phyloP scores from a whole-genome alignment of 2,329 filamentous ascomycete genomes.

The Davidsoniella eucalypti region DNA sequence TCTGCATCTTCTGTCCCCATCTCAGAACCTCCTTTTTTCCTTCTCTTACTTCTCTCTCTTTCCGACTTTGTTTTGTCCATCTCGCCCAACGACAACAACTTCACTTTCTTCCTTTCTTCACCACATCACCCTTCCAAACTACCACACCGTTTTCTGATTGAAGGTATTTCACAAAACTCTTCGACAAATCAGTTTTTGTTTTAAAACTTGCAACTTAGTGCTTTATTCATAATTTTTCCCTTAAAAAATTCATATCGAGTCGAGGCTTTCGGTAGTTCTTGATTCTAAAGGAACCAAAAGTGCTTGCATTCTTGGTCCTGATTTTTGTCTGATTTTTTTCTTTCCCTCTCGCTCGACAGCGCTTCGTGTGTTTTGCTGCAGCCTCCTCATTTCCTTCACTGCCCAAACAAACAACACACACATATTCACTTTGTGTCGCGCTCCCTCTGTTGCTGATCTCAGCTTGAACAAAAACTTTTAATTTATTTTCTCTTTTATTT shows the following conservation, averaged over 20 bases:
- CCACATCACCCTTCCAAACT: not conserved
- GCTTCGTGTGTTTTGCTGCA: slow-evolving; percentile 9
- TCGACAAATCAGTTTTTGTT: too few relatives aligned
- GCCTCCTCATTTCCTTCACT: slow-evolving; percentile 4
- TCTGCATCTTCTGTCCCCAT: slow-evolving; percentile 10
- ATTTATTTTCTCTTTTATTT: slow-evolving; percentile 4
- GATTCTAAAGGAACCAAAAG: slow-evolving; percentile 3
- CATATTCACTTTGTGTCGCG: not conserved
- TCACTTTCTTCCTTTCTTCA: not conserved
- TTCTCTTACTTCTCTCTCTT: slow-evolving; percentile 1
- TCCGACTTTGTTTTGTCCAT: slow-evolving; percentile 6
- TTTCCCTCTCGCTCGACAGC: not conserved
- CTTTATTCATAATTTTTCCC: slow-evolving; percentile 4
- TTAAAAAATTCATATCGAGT: slow-evolving; percentile 1
- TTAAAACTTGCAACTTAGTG: not conserved
- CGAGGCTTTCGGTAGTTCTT: slow-evolving; percentile 13
- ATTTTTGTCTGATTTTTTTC: not conserved
- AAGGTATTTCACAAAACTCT: too few relatives aligned
- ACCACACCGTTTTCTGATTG: not conserved
- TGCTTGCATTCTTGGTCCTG: slow-evolving; percentile 3
- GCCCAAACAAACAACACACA: slow-evolving; percentile 2
- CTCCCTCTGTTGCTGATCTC: slow-evolving; percentile 3
- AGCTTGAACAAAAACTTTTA: not conserved
- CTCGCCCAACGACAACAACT: slow-evolving; percentile 6
- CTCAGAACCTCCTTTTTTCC: slow-evolving; percentile 13